Percentiles rank a stretch among this genome's conserved stretches.
These are phyloP conservation scores for Setomelanomma holmii DNA, from an alignment of 2,329 filamentous ascomycete species.

Conservation along the genomic window DNA sequence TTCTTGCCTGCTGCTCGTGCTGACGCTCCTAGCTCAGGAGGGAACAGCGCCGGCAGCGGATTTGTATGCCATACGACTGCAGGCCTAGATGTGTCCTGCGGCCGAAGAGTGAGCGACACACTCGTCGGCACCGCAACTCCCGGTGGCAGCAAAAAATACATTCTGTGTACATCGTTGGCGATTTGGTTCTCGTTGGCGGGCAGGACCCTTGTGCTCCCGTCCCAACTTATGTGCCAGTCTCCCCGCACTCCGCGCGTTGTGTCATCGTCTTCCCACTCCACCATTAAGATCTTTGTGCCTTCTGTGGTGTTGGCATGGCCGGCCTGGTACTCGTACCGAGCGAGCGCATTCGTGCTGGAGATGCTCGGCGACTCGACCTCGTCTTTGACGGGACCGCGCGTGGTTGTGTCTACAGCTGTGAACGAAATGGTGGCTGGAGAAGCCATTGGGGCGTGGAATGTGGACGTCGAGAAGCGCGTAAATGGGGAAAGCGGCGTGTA, in stretches of 20 bases:
- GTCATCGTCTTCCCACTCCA: conserved; percentile 80
- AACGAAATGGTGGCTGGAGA: conserved; percentile 46
- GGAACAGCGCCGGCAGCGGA: conserved; percentile 86
- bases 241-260: conserved; percentile 55
- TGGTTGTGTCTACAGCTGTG: conserved; percentile 52
- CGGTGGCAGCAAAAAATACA: conserved; percentile 83
- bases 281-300: conserved; percentile 90
- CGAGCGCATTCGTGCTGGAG: conserved; percentile 66
- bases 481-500: conserved; percentile 37
- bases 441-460: conserved; percentile 41
- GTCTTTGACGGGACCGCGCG: conserved; percentile 40
- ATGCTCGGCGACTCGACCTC: conserved; percentile 57
- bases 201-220: conserved; percentile 76
- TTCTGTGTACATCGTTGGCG: conserved; percentile 62
- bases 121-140: conserved; percentile 74
- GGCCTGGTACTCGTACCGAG: conserved; percentile 86
- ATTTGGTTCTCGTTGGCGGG: conserved; percentile 65
- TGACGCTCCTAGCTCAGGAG: conserved; percentile 73
- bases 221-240: conserved; percentile 83
- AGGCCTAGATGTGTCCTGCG: conserved; percentile 53
- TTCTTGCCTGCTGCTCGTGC: conserved; percentile 73
- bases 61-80: conserved; percentile 68
- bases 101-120: conserved; percentile 68
- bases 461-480: conserved; percentile 33
- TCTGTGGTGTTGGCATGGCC: conserved; percentile 71